Base-by-base conservation (phyloP, 179 eudicot species). In the Actinidia chinensis region DNA sequence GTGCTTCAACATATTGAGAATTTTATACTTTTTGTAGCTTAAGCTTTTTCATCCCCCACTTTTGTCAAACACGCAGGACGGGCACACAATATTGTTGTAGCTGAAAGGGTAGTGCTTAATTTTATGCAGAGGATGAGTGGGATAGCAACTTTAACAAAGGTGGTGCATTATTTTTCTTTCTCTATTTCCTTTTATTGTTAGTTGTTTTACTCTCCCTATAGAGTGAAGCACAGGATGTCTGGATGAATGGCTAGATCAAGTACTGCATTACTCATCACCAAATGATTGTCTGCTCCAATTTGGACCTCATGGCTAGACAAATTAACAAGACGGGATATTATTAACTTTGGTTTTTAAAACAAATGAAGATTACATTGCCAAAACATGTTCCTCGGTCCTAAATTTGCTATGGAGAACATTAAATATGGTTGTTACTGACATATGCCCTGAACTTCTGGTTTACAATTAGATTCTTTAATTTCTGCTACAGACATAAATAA, bases 41-140 rank as follows among this genome's bases (percentile, higher is more conserved):
- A 23, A 22, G 25, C 22, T 74, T 23, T 8, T 15, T 46, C 40
- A 47, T 40, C 22, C 68, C 46, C 9, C 44, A n/a, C 11, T 17
- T 22, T 54, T 77, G 46, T 59, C 42, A 17, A 44, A 58, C 63
- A 78, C 78, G 86, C 88, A 95, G 98, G 98, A 83, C 87, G 84
- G 76, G 98, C 98, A 2, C 95, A 91, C 79, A 90, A 87, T 81
- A 90, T 95, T 73, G 93, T 95, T 46, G 90, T 93, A 50, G 92
- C 91, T 44, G 98, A 95, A 86, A 93, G 98, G 83, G 98, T 95
- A 73, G 98, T 86, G 63, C 88, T 95, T 78, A 95, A 95, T 81
- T 95, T 95, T 82, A 93, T 95, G 98, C 98, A 95, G 84, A 90
- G 98, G 79, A 95, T 95, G 98, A 95, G 98, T 86, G 98, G 98